Evolutionary conservation across 345 rosid genomes (phyloP), one percentile per base, ranked within the genome.

Genomic region (Citrus mangshanensis): DNA sequence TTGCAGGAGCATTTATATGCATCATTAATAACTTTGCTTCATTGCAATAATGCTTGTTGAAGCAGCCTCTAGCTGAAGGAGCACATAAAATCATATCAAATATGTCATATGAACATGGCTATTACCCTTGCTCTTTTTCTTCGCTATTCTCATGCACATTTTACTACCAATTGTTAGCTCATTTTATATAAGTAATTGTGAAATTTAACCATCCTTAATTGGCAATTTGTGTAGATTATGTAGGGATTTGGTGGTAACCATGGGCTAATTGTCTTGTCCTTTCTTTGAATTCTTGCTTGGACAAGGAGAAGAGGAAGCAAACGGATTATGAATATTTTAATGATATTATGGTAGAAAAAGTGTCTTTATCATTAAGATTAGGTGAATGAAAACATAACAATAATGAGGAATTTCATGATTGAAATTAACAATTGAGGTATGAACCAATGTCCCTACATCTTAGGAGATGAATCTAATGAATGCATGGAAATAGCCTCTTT

Each of bases 1-100:
- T 77, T 84, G 89, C 89, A 87, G 90, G 85, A 73, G 89, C 95
- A 93, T 93, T 93, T 87, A 93, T 86, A 75, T 68, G 68, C 59
- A 70, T 27, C 67, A 54, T 86, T 79, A 75, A 88, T 83, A 79
- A 81, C 78, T 60, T 65, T 42, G 62, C 74, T 32, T 28, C 65
- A 60, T 63, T 49, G 73, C 55, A 81, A 77, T 73, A 72, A 70
- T 69, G 62, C 68, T 73, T 79, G 77, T 71, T 80, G 83, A 71
- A 80, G 40, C 72, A 78, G 55, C 79, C 70, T 78, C 12, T 74
- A 28, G 83, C 77, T 63, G 68, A 54, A 74, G 68, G 46, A 19
- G 9, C 35, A 3, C 25, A 49, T 28, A 38, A 63, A 24, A 68
- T 38, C 19, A 24, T 5, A 42, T 42, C 59, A 51, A 37, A 22